Conservation (phyloP, 176 grass and related monocot species). For the Poa pratensis region DNA sequence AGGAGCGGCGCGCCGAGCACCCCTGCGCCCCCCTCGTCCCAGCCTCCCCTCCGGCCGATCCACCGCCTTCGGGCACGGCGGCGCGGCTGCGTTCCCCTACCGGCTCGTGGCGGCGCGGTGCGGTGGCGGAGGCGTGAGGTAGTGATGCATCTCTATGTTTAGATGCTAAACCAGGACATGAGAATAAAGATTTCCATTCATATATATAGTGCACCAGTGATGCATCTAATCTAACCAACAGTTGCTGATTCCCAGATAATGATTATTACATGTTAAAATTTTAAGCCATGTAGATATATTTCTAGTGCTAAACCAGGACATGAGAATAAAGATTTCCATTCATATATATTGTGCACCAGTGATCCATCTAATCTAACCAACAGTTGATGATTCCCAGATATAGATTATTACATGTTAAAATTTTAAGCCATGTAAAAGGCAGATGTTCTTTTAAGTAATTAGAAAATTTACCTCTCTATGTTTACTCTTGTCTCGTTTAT, state of each 20-base stretch:
- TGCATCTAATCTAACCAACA: slow-evolving; percentile 13
- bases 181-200: slow-evolving; percentile 12
- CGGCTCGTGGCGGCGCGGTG: too few relatives aligned
- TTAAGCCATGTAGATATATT: too few relatives aligned
- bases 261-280: not conserved
- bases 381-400: not conserved
- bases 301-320: not conserved
- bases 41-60: too few relatives aligned
- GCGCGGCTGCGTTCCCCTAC: too few relatives aligned
- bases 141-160: too few relatives aligned
- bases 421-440: not conserved
- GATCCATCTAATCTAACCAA: slow-evolving; percentile 14
- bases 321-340: slow-evolving; percentile 13
- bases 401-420: not conserved
- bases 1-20: too few relatives aligned
- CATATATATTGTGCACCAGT: not conserved
- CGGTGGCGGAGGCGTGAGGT: too few relatives aligned
- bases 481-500: slow-evolving; percentile 62
- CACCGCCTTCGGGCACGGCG: too few relatives aligned
- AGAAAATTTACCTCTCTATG: slow-evolving; percentile 65
- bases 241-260: not conserved
- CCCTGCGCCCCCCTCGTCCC: too few relatives aligned
- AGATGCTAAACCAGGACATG: not conserved
- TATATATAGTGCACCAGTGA: not conserved
- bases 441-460: slow-evolving; percentile 25